These are phyloP conservation scores for Paralagenidium karlingii DNA, from an alignment of 352 stramenopile genomes.

Conservation along the genomic window DNA sequence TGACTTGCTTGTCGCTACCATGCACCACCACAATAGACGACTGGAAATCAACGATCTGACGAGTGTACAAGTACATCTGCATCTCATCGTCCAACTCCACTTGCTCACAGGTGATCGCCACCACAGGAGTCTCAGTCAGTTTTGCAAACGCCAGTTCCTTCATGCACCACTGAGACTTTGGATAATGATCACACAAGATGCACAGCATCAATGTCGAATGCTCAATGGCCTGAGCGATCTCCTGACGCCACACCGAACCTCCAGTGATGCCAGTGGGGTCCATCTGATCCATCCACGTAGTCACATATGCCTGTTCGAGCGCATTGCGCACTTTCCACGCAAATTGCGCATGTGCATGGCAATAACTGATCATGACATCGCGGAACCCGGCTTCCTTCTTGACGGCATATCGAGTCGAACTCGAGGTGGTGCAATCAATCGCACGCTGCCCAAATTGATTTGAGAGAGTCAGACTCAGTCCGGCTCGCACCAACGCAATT, in stretches of 20 bases:
- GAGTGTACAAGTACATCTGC: slow-evolving; percentile 79
- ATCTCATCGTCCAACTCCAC: slow-evolving; percentile 75
- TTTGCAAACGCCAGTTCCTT: slow-evolving; percentile 80
- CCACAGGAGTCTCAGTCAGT: slow-evolving; percentile 70
- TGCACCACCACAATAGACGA: slow-evolving; percentile 38
- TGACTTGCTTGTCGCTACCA: slow-evolving; percentile 14
- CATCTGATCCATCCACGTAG: slow-evolving; percentile 78
- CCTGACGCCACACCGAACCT: slow-evolving; percentile 64
- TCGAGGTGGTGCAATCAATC: slow-evolving; percentile 73
- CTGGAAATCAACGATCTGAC: slow-evolving; percentile 72
- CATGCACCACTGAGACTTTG: slow-evolving; percentile 76
- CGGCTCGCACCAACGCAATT: slow-evolving; percentile 50
- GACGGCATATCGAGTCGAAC: slow-evolving; percentile 53
- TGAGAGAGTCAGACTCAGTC: slow-evolving; percentile 51
- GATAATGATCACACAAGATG: slow-evolving; percentile 58
- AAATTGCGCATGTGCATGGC: slow-evolving; percentile 50
- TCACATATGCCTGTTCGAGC: slow-evolving; percentile 33
- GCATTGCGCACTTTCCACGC: slow-evolving; percentile 46
- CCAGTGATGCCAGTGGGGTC: slow-evolving; percentile 64
- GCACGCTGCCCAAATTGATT: slow-evolving; percentile 50
- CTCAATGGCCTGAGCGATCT: slow-evolving; percentile 63
- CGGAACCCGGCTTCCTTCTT: slow-evolving; percentile 61
- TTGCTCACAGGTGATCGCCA: slow-evolving; percentile 74
- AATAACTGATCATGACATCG: slow-evolving; percentile 79
- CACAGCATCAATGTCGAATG: slow-evolving; percentile 64